These are phyloP conservation scores for Boletales sp. DNA, from an alignment of 768 basidiomycete genomes.

Conservation along the genomic window DNA sequence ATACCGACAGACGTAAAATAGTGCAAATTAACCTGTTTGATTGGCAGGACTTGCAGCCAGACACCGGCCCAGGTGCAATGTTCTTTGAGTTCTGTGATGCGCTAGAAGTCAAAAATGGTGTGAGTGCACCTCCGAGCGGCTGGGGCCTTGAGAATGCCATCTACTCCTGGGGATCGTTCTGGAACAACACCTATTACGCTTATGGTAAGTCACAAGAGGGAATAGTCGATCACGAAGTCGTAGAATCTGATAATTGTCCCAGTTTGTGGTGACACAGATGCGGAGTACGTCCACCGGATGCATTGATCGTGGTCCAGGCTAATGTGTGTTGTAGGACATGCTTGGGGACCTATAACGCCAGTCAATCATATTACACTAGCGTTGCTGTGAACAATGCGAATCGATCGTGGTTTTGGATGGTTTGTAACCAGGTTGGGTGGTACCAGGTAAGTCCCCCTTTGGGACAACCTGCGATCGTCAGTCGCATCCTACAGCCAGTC, in stretches of 20 bases:
- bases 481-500: slow-evolving; percentile 30
- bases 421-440: slow-evolving; percentile 69
- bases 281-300: slow-evolving; percentile 40
- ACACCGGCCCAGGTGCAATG: slow-evolving; percentile 35
- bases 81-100: slow-evolving; percentile 42
- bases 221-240: background rate
- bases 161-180: slow-evolving; percentile 57
- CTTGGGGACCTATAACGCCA: slow-evolving; percentile 40
- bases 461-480: slow-evolving; percentile 32
- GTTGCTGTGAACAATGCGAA: slow-evolving; percentile 49
- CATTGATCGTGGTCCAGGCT: slow-evolving; percentile 24
- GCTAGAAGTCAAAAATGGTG: slow-evolving; percentile 35
- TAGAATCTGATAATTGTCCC: background rate
- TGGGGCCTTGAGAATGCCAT: slow-evolving; percentile 65
- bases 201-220: slow-evolving; percentile 35
- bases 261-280: slow-evolving; percentile 51
- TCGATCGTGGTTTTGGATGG: slow-evolving; percentile 73
- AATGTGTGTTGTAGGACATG: slow-evolving; percentile 33
- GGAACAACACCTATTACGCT: slow-evolving; percentile 46
- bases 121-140: slow-evolving; percentile 43
- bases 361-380: slow-evolving; percentile 46
- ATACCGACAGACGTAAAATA: slow-evolving; percentile 29
- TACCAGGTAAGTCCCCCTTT: slow-evolving; percentile 37
- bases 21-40: slow-evolving; percentile 55
- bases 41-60: slow-evolving; percentile 63